A percentile compares a stretch with the other conserved stretches of the same genome.
phyloP scores from a whole-genome alignment of 148 eudicot genomes.

The Rhododendron simsii region DNA sequence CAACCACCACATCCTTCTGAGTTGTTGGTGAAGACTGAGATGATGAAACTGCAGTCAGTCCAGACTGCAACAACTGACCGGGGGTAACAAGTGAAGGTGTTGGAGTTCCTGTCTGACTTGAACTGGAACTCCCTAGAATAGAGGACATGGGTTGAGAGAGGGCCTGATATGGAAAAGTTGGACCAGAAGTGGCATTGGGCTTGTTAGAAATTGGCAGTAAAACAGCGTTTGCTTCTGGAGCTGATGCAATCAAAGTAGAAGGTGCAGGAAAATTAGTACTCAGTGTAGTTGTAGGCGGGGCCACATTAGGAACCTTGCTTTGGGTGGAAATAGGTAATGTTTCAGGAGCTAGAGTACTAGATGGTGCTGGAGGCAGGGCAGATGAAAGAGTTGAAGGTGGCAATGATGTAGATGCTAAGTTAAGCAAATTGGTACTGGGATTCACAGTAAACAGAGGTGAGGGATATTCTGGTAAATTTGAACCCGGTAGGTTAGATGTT shows the following conservation, averaged over 20 bases:
- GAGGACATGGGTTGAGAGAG: conserved; percentile 37
- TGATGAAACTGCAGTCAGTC: conserved; percentile 31
- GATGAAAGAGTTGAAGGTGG: conserved; percentile 28
- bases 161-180: conserved; percentile 26
- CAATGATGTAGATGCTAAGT: conserved; percentile 35
- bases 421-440: conserved; percentile 29
- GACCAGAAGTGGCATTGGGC: conserved; percentile 27
- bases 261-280: conserved; percentile 31
- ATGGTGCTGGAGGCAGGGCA: conserved; percentile 45
- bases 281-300: conserved; percentile 20
- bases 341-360: conserved; percentile 36
- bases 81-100: conserved; percentile 65
- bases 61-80: conserved; percentile 59
- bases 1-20: conserved; percentile 76
- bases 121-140: conserved; percentile 27
- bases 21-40: conserved; percentile 34
- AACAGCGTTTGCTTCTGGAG: conserved; percentile 31
- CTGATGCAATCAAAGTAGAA: conserved; percentile 28
- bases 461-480: conserved; percentile 50
- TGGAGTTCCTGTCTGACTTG: conserved; percentile 28
- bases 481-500: conserved; percentile 33
- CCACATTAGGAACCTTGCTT: conserved; percentile 34
- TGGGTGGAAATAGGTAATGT: conserved; percentile 26
- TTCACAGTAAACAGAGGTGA: conserved; percentile 31
- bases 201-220: conserved; percentile 34